Base-by-base conservation (phyloP, 2,329 filamentous ascomycete species). In the Rugonectria rugulosa region DNA sequence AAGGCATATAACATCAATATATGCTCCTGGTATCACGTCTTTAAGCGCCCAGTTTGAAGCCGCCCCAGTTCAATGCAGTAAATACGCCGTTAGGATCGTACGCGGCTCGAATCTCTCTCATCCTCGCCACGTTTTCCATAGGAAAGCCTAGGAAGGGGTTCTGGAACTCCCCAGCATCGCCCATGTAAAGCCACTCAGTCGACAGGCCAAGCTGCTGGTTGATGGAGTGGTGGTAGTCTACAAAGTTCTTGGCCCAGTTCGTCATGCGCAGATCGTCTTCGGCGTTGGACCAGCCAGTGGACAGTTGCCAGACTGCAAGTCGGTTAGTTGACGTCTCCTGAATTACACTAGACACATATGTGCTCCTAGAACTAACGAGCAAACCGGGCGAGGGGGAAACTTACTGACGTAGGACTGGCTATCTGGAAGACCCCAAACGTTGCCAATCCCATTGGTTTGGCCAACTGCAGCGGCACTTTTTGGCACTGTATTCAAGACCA, bases 251-350 rank as follows among this genome's bases (percentile, higher is more conserved):
- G 2, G 68, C 60, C 71, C 73, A 77, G 20, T 65, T 60, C 5
- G 70, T 65, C 24, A 78, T 63, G 0, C 73, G 67, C 5, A 73
- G 51, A 38, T 76, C 74, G 44, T 77, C 73, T 4, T 67, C 59
- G 0, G 64, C 68, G 7, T 70, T 60, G 12, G 47, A 69, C 74
- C 75, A 78, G 1, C 67, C 68, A 1, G 73, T 77, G 17, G 70
- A 69, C 17, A 75, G 57, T 64, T 77, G 73, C 72, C 70, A 77
- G 26, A 69, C 74, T 77, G 20, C 17, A 4, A n/a, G 19, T 57
- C 40, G 48, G 38, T 14, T 17, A 9, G 15, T 27, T 27, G n/a
- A n/a, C n/a, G n/a, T n/a, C n/a, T n/a, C n/a, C n/a, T n/a, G n/a
- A n/a, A n/a, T n/a, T n/a, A n/a, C n/a, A n/a, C n/a, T n/a, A n/a